Conservation (phyloP, 306 rosid species). For the Psophocarpus tetragonolobus region DNA sequence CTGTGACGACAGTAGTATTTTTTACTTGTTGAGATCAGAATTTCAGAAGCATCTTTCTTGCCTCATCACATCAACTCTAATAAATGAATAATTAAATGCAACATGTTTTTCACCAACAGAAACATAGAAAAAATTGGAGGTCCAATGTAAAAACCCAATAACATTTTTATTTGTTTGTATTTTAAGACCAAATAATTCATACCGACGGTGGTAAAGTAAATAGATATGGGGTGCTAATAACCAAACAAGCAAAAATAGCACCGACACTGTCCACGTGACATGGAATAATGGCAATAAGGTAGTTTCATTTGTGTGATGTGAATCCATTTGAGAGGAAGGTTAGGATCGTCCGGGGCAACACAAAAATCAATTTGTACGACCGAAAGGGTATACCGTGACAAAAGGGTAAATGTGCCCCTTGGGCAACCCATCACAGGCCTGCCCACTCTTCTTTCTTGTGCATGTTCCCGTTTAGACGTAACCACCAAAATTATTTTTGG, state of each 20-base stretch:
- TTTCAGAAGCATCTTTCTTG: constrained; percentile 29
- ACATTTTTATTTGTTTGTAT: not conserved
- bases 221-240: too few relatives aligned
- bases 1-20: not conserved
- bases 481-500: constrained; percentile 7
- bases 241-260: constrained; percentile 25
- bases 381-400: constrained; percentile 1
- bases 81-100: constrained; percentile 33
- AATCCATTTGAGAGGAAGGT: constrained; percentile 44
- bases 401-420: constrained; percentile 16
- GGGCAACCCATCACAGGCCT: constrained; percentile 32
- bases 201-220: not conserved
- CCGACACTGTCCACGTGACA: constrained; percentile 68
- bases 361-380: constrained; percentile 36
- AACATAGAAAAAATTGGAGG: constrained; percentile 2
- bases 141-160: not conserved
- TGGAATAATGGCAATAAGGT: constrained; percentile 19
- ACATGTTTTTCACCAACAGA: constrained; percentile 36
- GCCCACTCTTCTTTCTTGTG: not conserved
- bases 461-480: not conserved
- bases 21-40: constrained; percentile 20
- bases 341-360: constrained; percentile 26
- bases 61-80: not conserved
- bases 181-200: not conserved
- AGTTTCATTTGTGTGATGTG: constrained; percentile 25